Conservation (phyloP, 2,329 filamentous ascomycete genomes). For the Diplodia seriata region DNA sequence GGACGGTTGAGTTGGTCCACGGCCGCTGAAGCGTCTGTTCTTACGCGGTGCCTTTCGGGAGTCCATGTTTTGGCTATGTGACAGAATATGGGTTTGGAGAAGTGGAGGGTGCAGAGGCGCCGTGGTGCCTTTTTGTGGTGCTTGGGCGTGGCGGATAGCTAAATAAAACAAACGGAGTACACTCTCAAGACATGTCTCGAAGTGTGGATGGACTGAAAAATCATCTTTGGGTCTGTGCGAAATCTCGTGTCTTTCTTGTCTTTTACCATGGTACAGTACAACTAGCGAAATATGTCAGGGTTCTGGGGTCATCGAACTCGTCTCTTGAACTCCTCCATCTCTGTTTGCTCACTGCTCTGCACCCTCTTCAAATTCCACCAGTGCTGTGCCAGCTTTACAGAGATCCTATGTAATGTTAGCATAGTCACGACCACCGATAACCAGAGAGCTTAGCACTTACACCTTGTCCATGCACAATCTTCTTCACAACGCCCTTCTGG, state of each 20-base stretch:
- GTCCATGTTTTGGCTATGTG: not conserved
- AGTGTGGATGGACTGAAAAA: not conserved
- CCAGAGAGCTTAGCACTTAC: conserved; percentile 41
- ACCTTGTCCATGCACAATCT: conserved; percentile 58
- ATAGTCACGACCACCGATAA: not conserved
- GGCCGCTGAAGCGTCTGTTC: not conserved
- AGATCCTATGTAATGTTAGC: conserved; percentile 40
- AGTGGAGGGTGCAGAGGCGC: not conserved
- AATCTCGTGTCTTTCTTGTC: not conserved
- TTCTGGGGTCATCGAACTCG: not conserved
- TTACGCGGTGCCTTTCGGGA: not conserved
- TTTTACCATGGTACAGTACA: not conserved
- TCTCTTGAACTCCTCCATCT: not conserved
- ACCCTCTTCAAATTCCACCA: conserved; percentile 52
- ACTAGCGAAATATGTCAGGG: not conserved
- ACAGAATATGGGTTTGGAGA: not conserved
- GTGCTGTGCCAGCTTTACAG: conserved; percentile 56
- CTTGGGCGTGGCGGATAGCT: not conserved
- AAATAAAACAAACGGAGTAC: not conserved
- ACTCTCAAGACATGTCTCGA: not conserved
- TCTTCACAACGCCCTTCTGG: conserved; percentile 55
- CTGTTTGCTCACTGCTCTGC: not conserved
- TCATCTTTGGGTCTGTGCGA: not conserved
- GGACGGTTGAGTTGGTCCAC: too few species aligned
- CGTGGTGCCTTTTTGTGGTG: not conserved